Evolutionary conservation across 129 eudicot genomes (phyloP).

Genomic region (Flaveria robusta): DNA sequence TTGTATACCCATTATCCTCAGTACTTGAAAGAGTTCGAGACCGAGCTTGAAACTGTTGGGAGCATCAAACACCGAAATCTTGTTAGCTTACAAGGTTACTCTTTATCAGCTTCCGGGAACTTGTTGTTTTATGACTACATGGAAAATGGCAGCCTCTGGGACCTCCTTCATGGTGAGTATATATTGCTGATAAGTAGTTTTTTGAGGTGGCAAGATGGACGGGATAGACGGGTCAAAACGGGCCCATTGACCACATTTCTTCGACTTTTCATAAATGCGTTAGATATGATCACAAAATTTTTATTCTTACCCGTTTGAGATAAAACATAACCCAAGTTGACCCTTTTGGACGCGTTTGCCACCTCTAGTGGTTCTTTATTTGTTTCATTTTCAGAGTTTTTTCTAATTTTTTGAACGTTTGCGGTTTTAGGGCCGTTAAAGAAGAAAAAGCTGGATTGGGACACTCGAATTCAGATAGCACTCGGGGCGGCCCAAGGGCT

Average conservation of each 20-base stretch:
- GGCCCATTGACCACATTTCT: neutral
- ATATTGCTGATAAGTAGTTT: neutral
- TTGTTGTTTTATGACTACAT: slow-evolving; percentile 92
- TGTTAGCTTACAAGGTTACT: slow-evolving; percentile 93
- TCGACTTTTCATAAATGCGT: neutral
- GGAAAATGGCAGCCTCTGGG: slow-evolving; percentile 99
- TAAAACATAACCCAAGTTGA: neutral
- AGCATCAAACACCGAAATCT: slow-evolving; percentile 92
- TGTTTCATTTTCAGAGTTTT: neutral
- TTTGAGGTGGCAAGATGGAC: neutral
- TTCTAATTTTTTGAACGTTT: neutral
- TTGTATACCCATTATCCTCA: slow-evolving; percentile 75
- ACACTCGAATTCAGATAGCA: slow-evolving; percentile 78
- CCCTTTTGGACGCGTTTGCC: neutral
- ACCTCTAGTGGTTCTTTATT: neutral
- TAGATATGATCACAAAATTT: neutral
- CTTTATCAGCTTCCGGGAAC: slow-evolving; percentile 84
- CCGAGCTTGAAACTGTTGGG: slow-evolving; percentile 92
- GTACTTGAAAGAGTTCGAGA: slow-evolving; percentile 80
- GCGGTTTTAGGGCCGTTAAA: slow-evolving; percentile 58
- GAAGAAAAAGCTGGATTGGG: slow-evolving; percentile 93
- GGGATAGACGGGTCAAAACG: neutral
- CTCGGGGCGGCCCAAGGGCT: slow-evolving; percentile 97
- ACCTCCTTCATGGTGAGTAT: slow-evolving; percentile 87
- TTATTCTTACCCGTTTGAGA: neutral